Evolutionary conservation across 352 stramenopile species (phyloP), one percentile per base, ranked within the genome.

Genomic region (Pythium oligandrum): DNA sequence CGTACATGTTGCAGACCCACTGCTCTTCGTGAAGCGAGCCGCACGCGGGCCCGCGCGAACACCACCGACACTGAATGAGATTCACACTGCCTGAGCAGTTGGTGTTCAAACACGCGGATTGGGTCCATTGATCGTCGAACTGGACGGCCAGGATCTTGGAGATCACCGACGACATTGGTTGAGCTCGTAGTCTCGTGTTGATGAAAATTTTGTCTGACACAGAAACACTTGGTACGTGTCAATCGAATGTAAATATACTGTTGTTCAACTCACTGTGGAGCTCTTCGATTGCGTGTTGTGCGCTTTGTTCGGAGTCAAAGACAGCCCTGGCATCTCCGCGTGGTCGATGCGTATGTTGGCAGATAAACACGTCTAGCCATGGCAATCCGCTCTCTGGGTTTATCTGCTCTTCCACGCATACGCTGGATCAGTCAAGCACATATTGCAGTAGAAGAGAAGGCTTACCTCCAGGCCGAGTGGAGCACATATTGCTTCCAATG

Each of bases 261-360:
- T 42, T 8, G 38, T 42, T 42, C 38, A 42, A 12, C 71, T 10
- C 59, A 87, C 76, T 59, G 10, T 87, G 70, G 6, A 83, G 60
- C 46, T 87, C 76, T 53, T 84, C 73, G 12, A 78, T 70, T 17
- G 76, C 76, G 46, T 53, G 71, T 40, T 48, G 33, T 4, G 73
- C 73, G 5, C 73, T 67, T 34, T 71, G 63, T 37, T 68, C 55
- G 0, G 59, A 67, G 12, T 57, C 30, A 54, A 87, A 87, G 0
- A 68, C 75, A 38, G 84, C 64, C 33, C 67, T 70, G 26, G 71
- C 76, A 48, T 87, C 76, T 33, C 76, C 76, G 38, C 76, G 73
- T 11, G 71, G 64, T 31, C 74, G 63, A 43, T 73, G 63, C 31
- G 61, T 82, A 12, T 72, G 73, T 40, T 84, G 73, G 51, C 76